phyloP scores from a whole-genome alignment of 495 filamentous ascomycete genomes.

The Barbatosphaeria neglecta region DNA sequence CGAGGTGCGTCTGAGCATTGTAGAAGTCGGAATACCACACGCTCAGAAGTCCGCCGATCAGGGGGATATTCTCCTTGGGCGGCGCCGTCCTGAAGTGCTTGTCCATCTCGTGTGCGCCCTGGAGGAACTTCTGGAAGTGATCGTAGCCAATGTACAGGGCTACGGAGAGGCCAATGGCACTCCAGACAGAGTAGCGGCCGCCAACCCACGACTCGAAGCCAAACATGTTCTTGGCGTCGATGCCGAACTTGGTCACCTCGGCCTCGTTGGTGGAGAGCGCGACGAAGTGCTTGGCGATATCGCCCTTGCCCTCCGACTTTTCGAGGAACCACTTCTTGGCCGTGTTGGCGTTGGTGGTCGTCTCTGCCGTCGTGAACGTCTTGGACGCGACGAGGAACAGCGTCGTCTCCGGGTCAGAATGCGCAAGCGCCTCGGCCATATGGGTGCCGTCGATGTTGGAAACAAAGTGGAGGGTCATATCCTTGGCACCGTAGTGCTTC shows the following conservation, averaged over 20 bases:
- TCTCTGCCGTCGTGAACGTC: conserved; percentile 98
- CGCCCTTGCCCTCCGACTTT: conserved; percentile 60
- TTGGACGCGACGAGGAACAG: conserved; percentile 97
- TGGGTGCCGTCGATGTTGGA: conserved; percentile 99
- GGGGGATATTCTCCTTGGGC: conserved; percentile 88
- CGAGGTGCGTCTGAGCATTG: conserved; percentile 90
- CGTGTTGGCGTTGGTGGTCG: conserved; percentile 88
- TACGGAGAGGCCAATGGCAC: conserved; percentile 91
- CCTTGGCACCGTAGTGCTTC: conserved; percentile 79
- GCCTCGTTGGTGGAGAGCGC: conserved; percentile 91
- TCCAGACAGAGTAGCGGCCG: conserved; percentile 97
- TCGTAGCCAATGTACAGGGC: conserved; percentile 91
- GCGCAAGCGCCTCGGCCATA: conserved; percentile 81
- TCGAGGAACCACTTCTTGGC: conserved; percentile 93
- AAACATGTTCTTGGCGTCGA: conserved; percentile 98
- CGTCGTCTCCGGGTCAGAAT: conserved; percentile 89
- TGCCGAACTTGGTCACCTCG: conserved; percentile 96
- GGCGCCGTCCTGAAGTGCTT: conserved; percentile 90
- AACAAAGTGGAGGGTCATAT: conserved; percentile 88
- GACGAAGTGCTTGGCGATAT: conserved; percentile 97
- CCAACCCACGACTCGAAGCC: conserved; percentile 97
- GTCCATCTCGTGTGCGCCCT: conserved; percentile 95
- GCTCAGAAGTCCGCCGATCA: conserved; percentile 80
- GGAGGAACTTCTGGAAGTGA: conserved; percentile 93
- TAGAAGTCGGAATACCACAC: conserved; percentile 99